Evolutionary conservation across 345 rosid genomes (phyloP).

Genomic region (Gossypium stocksii): DNA sequence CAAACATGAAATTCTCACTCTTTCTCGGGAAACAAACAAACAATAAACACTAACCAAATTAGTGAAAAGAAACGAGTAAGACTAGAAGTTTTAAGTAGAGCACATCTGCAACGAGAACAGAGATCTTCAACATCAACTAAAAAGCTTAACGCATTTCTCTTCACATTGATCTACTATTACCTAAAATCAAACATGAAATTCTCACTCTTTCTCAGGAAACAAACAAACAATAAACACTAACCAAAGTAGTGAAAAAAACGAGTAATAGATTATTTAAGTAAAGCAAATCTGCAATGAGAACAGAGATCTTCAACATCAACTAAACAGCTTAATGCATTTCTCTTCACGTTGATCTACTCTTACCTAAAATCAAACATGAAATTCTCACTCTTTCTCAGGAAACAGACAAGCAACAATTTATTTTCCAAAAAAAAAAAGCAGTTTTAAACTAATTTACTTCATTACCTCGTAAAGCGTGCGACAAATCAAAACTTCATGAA

Average conservation of each 20-base stretch:
- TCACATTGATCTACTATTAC: conserved; percentile 37
- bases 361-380: conserved; percentile 16
- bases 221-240: conserved; percentile 23
- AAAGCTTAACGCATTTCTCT: neutral
- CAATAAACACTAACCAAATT: neutral
- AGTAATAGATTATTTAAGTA: neutral
- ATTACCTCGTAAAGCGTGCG: conserved; percentile 33
- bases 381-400: conserved; percentile 13
- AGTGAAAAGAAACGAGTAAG: neutral
- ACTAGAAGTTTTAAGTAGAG: neutral
- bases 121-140: conserved; percentile 10
- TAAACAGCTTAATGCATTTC: neutral
- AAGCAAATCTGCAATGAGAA: neutral
- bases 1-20: conserved; percentile 9
- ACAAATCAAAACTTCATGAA: conserved; percentile 43
- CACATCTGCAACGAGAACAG: neutral
- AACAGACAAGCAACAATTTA: conserved; percentile 28
- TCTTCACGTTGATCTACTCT: conserved; percentile 36
- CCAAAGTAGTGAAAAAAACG: neutral
- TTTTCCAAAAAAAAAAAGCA: neutral
- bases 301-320: conserved; percentile 8
- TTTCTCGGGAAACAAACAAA: conserved; percentile 32
- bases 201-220: conserved; percentile 19
- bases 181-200: conserved; percentile 15
- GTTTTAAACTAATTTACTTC: neutral